Evolutionary conservation across 257 asterid genomes (phyloP).

Genomic region (Petrea volubilis): DNA sequence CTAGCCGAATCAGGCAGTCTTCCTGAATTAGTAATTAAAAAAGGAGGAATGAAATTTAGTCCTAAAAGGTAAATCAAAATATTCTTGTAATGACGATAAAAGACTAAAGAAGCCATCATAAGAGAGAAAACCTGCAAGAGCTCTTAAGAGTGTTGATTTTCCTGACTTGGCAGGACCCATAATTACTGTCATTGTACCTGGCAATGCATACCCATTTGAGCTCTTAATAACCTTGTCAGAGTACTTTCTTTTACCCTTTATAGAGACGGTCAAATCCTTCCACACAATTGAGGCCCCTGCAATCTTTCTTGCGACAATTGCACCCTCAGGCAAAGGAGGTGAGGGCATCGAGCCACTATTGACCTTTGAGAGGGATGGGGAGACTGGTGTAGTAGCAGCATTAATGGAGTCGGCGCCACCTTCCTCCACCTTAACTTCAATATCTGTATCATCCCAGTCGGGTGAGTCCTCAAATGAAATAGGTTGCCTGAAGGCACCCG

Average conservation of each 20-base stretch:
- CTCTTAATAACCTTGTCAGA: conserved; percentile 92
- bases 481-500: conserved; percentile 85
- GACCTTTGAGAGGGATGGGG: conserved; percentile 91
- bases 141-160: conserved; percentile 93
- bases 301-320: conserved; percentile 55
- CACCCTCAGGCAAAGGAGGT: conserved; percentile 81
- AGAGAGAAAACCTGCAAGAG: conserved; percentile 76
- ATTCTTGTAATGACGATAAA: not conserved
- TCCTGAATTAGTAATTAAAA: conserved; percentile 57
- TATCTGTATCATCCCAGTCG: conserved; percentile 89
- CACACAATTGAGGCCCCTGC: conserved; percentile 93
- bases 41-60: not conserved
- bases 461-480: conserved; percentile 98
- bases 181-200: conserved; percentile 98
- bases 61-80: not conserved
- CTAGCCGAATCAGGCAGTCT: conserved; percentile 82
- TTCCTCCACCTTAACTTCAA: conserved; percentile 79
- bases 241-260: conserved; percentile 90
- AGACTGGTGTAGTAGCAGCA: conserved; percentile 70
- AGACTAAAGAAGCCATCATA: conserved; percentile 3
- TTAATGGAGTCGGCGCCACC: conserved; percentile 88
- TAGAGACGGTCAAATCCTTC: conserved; percentile 90
- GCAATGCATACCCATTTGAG: conserved; percentile 89
- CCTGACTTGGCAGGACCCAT: conserved; percentile 99
- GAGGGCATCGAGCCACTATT: conserved; percentile 85